Evolutionary conservation across 2,329 filamentous ascomycete genomes (phyloP), one percentile per base, ranked within the genome.

Genomic region (Torrubiella hemipterigena): DNA sequence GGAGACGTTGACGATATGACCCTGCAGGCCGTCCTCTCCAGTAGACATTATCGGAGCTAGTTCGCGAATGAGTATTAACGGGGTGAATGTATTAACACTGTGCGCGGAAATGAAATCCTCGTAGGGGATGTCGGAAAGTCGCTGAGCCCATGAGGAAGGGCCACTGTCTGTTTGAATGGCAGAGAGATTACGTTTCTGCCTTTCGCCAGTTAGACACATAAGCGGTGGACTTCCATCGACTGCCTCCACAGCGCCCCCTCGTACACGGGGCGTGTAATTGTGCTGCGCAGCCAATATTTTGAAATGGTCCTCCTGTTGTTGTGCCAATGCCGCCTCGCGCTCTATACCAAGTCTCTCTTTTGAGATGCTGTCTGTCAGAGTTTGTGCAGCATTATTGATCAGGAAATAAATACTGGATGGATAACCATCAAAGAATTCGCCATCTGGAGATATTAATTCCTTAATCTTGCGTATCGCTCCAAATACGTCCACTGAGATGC

Each of bases 321-420:
- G 26, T 10, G 13, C n/a, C n/a, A n/a, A n/a, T n/a, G n/a, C n/a
- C n/a, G n/a, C n/a, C n/a, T n/a, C n/a, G n/a, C n/a, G n/a, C 15
- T 10, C 17, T 17, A 7, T 15, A 15, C 13, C n/a, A 11, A 17
- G 15, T 15, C 19, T 37, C 14, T 41, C 20, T 18, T 44, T 48
- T 25, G 38, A 33, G 10, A 52, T 26, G 7, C 49, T 45, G 27
- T 58, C 55, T 0, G 52, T 56, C 22, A 55, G 35, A 1, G 52
- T 57, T 37, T 57, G 54, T 4, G 55, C 54, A 2, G 55, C 55
- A 28, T 58, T 58, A 29, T 56, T 58, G 39, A 58, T 47, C 25
- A 58, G 31, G 6, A 58, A 45, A 35, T 56, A 43, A 13, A 53
- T 24, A 11, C 26, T n/a, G 5, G 4, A n/a, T n/a, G 9, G n/a